Conservation (phyloP, 495 filamentous ascomycete genomes). For the Polyplosphaeria fusca region DNA sequence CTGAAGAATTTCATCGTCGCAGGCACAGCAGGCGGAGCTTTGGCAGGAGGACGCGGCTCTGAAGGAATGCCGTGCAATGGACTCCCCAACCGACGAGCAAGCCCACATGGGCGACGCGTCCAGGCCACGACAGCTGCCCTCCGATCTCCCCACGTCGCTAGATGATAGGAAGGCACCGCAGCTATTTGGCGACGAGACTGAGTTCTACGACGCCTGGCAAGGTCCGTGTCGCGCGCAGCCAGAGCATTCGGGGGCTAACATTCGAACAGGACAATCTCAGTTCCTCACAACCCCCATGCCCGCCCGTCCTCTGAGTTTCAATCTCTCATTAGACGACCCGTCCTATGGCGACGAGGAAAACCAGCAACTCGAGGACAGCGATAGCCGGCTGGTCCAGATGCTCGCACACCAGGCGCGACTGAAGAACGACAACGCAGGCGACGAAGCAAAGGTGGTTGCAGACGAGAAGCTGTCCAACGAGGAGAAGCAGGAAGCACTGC, state of each 20-base stretch:
- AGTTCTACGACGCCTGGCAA: conserved; percentile 99
- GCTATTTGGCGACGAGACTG: conserved; percentile 64
- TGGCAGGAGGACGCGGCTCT: no score
- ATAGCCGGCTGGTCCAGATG: conserved; percentile 90
- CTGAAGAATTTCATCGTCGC: no score
- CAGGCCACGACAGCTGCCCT: conserved; percentile 60
- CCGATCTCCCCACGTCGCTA: conserved; percentile 84
- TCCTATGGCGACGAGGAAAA: conserved; percentile 60
- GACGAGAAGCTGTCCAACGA: conserved; percentile 69
- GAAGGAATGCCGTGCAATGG: conserved; percentile 25
- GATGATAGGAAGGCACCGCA: conserved; percentile 76
- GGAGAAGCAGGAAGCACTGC: conserved; percentile 76
- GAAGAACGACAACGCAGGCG: conserved; percentile 65
- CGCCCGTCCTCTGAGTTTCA: conserved; percentile 79
- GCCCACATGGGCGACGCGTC: conserved; percentile 26
- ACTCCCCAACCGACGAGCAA: conserved; percentile 29
- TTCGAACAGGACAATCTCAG: conserved; percentile 77
- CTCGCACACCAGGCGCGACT: conserved; percentile 87
- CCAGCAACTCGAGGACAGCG: conserved; percentile 72
- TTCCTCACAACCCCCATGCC: conserved; percentile 82
- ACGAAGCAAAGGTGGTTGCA: conserved; percentile 73
- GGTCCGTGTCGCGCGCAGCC: conserved; percentile 49
- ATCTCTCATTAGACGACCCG: conserved; percentile 74
- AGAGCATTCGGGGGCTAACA: not conserved
- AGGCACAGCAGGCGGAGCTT: no score